Evolutionary conservation across 495 filamentous ascomycete species (phyloP).

Genomic region (Lasiosphaeria hispida): DNA sequence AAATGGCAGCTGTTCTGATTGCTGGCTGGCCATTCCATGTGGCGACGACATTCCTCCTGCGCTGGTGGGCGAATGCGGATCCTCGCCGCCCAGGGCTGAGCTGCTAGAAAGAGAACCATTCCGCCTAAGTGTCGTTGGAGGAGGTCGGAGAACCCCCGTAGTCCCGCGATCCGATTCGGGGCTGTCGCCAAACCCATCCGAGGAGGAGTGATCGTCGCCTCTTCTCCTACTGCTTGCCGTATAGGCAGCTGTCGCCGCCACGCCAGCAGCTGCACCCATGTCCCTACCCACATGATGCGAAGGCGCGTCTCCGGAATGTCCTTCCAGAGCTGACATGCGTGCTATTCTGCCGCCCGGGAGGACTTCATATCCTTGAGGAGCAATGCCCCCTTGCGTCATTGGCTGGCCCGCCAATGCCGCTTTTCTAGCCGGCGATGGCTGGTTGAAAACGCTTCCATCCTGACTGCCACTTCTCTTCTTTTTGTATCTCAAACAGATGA

Average conservation of each 20-base stretch:
- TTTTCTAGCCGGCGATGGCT: constrained; percentile 74
- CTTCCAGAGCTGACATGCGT: constrained; percentile 92
- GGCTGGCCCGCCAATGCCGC: constrained; percentile 37
- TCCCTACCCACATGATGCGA: constrained; percentile 45
- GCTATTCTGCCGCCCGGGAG: constrained; percentile 87
- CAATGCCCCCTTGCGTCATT: constrained; percentile 28
- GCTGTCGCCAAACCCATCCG: constrained; percentile 76
- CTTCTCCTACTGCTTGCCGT: constrained; percentile 42
- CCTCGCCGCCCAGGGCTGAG: constrained; percentile 68
- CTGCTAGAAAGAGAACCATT: constrained; percentile 88
- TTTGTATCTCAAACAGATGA: constrained; percentile 57
- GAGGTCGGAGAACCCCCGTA: constrained; percentile 54
- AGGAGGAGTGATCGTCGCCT: constrained; percentile 73
- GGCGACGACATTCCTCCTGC: constrained; percentile 79
- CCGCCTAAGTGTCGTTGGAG: constrained; percentile 58
- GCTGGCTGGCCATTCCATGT: constrained; percentile 76
- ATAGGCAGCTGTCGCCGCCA: constrained; percentile 39
- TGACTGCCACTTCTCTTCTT: constrained; percentile 59
- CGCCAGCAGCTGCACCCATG: constrained; percentile 23
- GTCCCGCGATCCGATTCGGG: constrained; percentile 66
- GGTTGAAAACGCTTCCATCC: constrained; percentile 72
- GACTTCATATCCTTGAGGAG: constrained; percentile 64
- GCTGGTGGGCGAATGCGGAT: constrained; percentile 73
- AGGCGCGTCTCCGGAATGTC: constrained; percentile 58
- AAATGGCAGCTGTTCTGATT: constrained; percentile 89